Evolutionary conservation across 2,329 filamentous ascomycete species (phyloP).

Genomic region (Ceratocystis ficicola): DNA sequence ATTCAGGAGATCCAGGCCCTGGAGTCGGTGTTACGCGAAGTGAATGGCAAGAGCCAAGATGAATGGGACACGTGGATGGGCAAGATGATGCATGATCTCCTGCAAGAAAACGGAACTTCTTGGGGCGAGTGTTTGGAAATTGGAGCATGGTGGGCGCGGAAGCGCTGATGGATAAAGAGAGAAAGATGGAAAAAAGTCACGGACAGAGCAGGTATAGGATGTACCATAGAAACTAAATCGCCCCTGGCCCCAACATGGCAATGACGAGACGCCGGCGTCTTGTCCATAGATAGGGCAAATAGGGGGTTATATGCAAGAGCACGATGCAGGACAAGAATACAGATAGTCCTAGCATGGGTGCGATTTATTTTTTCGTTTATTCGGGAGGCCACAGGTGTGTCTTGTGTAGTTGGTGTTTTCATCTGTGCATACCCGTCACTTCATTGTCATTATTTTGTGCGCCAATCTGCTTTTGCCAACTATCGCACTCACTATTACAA

Average conservation of each 20-base stretch:
- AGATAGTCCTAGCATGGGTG: background rate
- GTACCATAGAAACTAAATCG: background rate
- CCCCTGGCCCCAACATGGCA: background rate
- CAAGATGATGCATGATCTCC: conserved; percentile 72
- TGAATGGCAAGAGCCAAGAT: conserved; percentile 74
- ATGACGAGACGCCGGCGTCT: conserved; percentile 7
- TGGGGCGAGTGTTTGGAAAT: conserved; percentile 79
- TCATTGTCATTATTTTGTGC: background rate
- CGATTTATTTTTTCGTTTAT: conserved; percentile 1
- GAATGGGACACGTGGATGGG: conserved; percentile 88
- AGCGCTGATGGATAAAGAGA: conserved; percentile 32
- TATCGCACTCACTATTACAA: background rate
- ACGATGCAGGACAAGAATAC: background rate
- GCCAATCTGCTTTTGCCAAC: background rate
- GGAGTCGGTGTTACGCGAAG: conserved; percentile 69
- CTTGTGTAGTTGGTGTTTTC: background rate
- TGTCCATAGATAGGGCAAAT: background rate
- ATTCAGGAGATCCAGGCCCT: conserved; percentile 75
- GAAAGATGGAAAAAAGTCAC: background rate
- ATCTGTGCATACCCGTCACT: background rate
- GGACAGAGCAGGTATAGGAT: background rate
- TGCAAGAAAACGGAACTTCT: conserved; percentile 64
- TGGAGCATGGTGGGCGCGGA: conserved; percentile 82
- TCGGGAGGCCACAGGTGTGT: background rate
- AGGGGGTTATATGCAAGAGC: background rate